phyloP scores from a whole-genome alignment of 2,329 filamentous ascomycete genomes.

The Sporothrix sp. region DNA sequence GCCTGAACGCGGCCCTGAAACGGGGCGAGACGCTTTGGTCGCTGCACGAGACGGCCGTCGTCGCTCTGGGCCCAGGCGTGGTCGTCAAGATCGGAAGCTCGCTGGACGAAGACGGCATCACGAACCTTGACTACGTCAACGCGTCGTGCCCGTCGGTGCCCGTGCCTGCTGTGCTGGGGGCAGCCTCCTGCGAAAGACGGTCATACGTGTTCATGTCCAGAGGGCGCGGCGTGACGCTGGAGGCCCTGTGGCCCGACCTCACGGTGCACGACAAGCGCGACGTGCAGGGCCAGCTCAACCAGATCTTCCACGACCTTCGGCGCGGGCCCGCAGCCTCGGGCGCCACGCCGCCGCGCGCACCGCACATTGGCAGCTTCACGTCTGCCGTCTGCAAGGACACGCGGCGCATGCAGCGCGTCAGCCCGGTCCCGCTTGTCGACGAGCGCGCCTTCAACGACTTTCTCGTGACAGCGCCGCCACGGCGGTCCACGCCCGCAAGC shows the following conservation, averaged over 20 bases:
- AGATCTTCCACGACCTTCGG: neutral
- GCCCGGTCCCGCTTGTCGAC: neutral
- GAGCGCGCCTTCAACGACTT: neutral
- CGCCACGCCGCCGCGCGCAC: neutral
- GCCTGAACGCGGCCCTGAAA: neutral
- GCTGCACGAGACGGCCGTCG: neutral
- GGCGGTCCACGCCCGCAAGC: neutral
- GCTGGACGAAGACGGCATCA: neutral
- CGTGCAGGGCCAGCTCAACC: constrained; percentile 1
- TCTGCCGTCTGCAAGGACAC: constrained; percentile 2
- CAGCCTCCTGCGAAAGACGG: neutral
- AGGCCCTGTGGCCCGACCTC: constrained; percentile 5
- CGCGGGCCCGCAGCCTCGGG: neutral
- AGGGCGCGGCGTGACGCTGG: constrained; percentile 4
- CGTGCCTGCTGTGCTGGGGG: neutral
- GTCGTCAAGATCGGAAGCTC: neutral
- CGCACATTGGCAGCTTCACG: constrained; percentile 2
- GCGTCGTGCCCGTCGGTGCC: neutral
- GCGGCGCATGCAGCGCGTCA: constrained; percentile 1
- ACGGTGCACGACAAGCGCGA: neutral
- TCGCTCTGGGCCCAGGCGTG: neutral
- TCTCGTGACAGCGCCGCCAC: neutral
- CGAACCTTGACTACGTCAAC: constrained; percentile 3
- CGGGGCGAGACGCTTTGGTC: neutral
- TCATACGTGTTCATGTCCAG: neutral